These are phyloP conservation scores for Candida sanyiensis DNA, from an alignment of 805 yeast genomes.

Conservation along the genomic window DNA sequence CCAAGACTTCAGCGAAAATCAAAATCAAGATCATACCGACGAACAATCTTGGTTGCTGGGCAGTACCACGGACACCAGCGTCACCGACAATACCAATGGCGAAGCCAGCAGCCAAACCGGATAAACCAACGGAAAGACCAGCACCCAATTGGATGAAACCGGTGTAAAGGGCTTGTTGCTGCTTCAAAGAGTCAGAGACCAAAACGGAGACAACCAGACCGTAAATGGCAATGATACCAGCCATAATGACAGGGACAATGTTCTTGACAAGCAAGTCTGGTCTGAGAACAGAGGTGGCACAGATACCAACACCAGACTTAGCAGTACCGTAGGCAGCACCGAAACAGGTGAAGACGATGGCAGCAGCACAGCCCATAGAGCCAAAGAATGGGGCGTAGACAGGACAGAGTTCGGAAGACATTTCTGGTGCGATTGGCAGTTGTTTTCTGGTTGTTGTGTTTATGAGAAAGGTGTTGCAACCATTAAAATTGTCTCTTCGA, in stretches of 20 bases:
- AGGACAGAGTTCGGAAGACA: slow-evolving; percentile 28
- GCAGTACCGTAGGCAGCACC: slow-evolving; percentile 99
- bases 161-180: slow-evolving; percentile 88
- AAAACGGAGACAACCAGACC: slow-evolving; percentile 95
- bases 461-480: slow-evolving; percentile 2
- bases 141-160: slow-evolving; percentile 98
- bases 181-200: slow-evolving; percentile 83
- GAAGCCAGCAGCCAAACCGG: slow-evolving; percentile 97
- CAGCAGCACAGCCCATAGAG: slow-evolving; percentile 98
- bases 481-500: background rate
- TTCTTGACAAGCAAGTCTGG: slow-evolving; percentile 92
- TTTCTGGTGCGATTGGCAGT: background rate
- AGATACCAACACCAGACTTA: slow-evolving; percentile 98
- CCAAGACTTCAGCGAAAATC: slow-evolving; percentile 98
- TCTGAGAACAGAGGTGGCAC: slow-evolving; percentile 96
- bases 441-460: background rate
- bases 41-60: slow-evolving; percentile 96
- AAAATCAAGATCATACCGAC: slow-evolving; percentile 98
- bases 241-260: slow-evolving; percentile 97
- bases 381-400: slow-evolving; percentile 88
- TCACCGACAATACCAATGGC: slow-evolving; percentile 99
- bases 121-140: slow-evolving; percentile 93
- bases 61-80: slow-evolving; percentile 98
- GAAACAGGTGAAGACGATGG: slow-evolving; percentile 96
- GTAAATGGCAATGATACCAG: slow-evolving; percentile 98